Conservation (phyloP, 2,329 filamentous ascomycete species). For the Claviceps digitariae region DNA sequence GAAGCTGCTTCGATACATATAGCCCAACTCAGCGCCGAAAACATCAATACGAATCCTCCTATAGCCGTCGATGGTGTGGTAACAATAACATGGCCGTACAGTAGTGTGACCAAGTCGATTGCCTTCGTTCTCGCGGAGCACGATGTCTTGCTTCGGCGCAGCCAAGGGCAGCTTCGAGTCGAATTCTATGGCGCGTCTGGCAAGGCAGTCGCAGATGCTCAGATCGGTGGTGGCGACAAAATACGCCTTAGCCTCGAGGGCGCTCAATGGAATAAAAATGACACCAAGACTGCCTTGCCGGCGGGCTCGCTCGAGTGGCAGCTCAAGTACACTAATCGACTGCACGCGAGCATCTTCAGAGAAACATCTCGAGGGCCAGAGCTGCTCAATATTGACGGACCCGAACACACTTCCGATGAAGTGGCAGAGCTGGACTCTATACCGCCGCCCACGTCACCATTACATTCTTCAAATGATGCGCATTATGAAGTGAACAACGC, state of each 20-base stretch:
- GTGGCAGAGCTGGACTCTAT: neutral
- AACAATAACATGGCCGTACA: slow-evolving; percentile 86
- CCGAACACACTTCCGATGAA: slow-evolving; percentile 10
- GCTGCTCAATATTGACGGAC: slow-evolving; percentile 36
- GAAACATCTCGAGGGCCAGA: slow-evolving; percentile 33
- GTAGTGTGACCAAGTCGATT: slow-evolving; percentile 57
- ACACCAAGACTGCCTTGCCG: slow-evolving; percentile 31
- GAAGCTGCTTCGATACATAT: slow-evolving; percentile 34
- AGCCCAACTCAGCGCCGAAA: slow-evolving; percentile 37
- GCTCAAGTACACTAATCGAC: slow-evolving; percentile 36
- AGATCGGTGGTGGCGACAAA: slow-evolving; percentile 66
- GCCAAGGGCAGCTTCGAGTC: slow-evolving; percentile 68
- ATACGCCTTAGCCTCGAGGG: slow-evolving; percentile 57
- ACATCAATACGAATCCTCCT: slow-evolving; percentile 26
- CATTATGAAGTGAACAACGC: neutral
- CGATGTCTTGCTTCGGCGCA: slow-evolving; percentile 66
- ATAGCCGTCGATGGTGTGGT: slow-evolving; percentile 59
- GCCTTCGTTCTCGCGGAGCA: slow-evolving; percentile 74
- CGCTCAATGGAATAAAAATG: slow-evolving; percentile 48
- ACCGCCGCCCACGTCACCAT: neutral
- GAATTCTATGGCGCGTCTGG: slow-evolving; percentile 61
- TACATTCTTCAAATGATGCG: neutral
- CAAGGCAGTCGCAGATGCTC: slow-evolving; percentile 50
- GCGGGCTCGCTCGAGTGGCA: slow-evolving; percentile 45
- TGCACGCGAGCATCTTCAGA: slow-evolving; percentile 30